Evolutionary conservation across 116 monocot species (phyloP).

Genomic region (Zostera marina): DNA sequence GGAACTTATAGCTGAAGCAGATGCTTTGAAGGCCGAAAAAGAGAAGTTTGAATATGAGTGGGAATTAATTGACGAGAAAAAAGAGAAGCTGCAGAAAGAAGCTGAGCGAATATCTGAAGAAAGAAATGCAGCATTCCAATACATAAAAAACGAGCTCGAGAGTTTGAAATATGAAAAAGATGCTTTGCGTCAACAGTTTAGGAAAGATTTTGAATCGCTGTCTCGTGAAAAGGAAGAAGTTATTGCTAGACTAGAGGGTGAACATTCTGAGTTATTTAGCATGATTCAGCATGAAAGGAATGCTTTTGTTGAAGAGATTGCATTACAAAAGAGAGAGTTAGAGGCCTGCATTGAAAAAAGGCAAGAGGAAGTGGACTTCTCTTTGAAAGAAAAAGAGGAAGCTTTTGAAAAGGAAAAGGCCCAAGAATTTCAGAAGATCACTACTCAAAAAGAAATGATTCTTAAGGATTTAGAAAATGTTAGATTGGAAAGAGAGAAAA

Average conservation of each 20-base stretch:
- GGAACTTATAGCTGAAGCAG: conserved; percentile 43
- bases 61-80: conserved; percentile 87
- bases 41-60: conserved; percentile 91
- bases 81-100: conserved; percentile 47
- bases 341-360: conserved; percentile 37
- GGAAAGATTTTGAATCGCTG: conserved; percentile 33
- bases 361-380: conserved; percentile 50
- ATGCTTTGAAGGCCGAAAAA: conserved; percentile 60
- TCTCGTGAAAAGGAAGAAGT: conserved; percentile 55
- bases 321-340: conserved; percentile 57
- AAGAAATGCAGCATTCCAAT: conserved; percentile 28
- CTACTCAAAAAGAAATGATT: conserved; percentile 50
- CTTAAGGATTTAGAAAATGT: conserved; percentile 43
- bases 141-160: conserved; percentile 60
- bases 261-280: conserved; percentile 57
- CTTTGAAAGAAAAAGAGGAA: conserved; percentile 60
- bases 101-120: conserved; percentile 41
- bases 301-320: conserved; percentile 51
- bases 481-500: conserved; percentile 35
- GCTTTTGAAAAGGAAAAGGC: conserved; percentile 44
- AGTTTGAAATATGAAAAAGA: conserved; percentile 82
- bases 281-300: conserved; percentile 72
- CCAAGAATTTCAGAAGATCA: conserved; percentile 39
- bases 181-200: conserved; percentile 39
- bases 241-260: conserved; percentile 40